These are phyloP conservation scores for Cordyceps pruinosa DNA, from an alignment of 2,329 filamentous ascomycete genomes.

Conservation along the genomic window DNA sequence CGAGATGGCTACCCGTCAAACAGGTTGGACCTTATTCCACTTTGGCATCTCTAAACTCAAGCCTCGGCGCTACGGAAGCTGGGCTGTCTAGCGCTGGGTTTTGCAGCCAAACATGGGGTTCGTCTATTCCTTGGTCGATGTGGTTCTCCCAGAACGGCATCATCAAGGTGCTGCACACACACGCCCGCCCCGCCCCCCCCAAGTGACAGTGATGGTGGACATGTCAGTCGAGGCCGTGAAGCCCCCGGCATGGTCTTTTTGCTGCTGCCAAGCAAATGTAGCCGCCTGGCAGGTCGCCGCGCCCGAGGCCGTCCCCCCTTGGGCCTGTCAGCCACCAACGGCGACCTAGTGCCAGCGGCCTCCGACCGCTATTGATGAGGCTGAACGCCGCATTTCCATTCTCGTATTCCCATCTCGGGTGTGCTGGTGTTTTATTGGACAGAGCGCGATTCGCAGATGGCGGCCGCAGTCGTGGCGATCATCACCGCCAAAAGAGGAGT, in stretches of 20 bases:
- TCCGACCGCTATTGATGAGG: neutral
- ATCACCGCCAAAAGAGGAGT: neutral
- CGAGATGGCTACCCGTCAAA: neutral
- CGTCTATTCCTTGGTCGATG: neutral
- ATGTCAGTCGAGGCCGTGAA: neutral
- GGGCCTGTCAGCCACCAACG: neutral
- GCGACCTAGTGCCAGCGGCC: neutral
- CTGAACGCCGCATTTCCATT: neutral
- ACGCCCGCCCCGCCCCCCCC: no score
- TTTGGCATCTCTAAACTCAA: neutral
- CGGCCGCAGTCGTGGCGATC: neutral
- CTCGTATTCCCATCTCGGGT: conserved; percentile 1
- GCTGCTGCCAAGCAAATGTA: neutral
- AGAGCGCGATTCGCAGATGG: neutral
- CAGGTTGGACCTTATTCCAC: neutral
- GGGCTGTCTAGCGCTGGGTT: neutral
- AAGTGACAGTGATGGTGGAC: no score
- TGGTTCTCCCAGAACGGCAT: neutral
- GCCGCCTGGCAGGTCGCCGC: neutral
- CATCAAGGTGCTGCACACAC: neutral
- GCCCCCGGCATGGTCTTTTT: neutral
- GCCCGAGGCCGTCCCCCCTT: neutral
- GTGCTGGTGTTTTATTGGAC: neutral
- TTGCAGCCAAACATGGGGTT: neutral
- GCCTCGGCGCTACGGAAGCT: neutral